Conservation (phyloP, 2,329 filamentous ascomycete species). For the Dactylellina leptospora region DNA sequence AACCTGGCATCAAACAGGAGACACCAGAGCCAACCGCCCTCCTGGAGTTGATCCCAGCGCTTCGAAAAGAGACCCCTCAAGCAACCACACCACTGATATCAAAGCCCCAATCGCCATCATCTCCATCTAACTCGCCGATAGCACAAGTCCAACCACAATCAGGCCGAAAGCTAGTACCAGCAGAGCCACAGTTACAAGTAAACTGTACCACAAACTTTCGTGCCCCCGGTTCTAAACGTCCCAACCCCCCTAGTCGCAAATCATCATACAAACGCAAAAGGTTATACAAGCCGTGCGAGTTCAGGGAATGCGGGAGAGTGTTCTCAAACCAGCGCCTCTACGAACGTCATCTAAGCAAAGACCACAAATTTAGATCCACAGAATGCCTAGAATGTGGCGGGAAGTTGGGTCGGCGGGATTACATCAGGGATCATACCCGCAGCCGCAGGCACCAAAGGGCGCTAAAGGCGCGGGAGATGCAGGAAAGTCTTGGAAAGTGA, state of each 20-base stretch:
- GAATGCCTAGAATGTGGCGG: conserved; percentile 15
- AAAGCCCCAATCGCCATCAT: no score
- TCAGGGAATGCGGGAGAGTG: background rate
- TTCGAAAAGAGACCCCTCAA: no score
- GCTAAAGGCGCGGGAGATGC: background rate
- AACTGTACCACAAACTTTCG: background rate
- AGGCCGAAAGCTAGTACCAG: no score
- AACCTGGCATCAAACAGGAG: background rate
- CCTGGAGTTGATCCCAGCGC: no score
- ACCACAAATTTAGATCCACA: conserved; percentile 24
- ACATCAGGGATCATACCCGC: conserved; percentile 33
- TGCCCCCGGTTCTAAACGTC: background rate
- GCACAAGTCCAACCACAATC: no score
- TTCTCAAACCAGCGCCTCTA: conserved; percentile 35
- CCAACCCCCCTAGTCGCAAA: background rate
- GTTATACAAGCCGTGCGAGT: conserved; percentile 20
- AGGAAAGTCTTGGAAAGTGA: background rate
- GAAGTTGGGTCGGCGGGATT: conserved; percentile 33
- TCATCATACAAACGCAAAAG: conserved; percentile 2
- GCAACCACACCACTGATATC: no score
- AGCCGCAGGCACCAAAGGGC: conserved; percentile 22
- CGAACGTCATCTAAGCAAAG: conserved; percentile 36
- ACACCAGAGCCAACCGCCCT: background rate
- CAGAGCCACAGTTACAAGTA: no score
- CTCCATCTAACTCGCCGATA: no score